phyloP scores from a whole-genome alignment of 2,329 filamentous ascomycete species.

The Biscogniauxia marginata region DNA sequence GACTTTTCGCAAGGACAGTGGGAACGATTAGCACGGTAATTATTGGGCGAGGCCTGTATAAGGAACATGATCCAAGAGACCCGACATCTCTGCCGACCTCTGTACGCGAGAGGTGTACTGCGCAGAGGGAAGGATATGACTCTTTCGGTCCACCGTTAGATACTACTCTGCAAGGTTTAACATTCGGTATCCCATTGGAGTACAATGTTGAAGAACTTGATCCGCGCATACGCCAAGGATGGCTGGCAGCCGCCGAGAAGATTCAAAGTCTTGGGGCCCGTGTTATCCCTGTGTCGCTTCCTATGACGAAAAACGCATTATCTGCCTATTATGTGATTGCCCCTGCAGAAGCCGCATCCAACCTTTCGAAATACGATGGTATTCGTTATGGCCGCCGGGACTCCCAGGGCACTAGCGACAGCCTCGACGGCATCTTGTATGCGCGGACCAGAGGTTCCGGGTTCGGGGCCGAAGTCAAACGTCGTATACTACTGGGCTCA shows the following conservation, averaged over 20 bases:
- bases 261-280: conserved; percentile 66
- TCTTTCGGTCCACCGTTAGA: conserved; percentile 10
- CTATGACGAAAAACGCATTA: conserved; percentile 79
- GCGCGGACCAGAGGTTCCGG: conserved; percentile 69
- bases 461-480: conserved; percentile 82
- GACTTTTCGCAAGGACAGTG: conserved; percentile 63
- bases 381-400: conserved; percentile 78
- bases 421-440: conserved; percentile 66
- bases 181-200: conserved; percentile 64
- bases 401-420: conserved; percentile 45
- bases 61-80: conserved; percentile 64
- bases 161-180: conserved; percentile 35
- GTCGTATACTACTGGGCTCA: conserved; percentile 83
- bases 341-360: conserved; percentile 91
- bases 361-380: conserved; percentile 94
- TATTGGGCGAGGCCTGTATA: conserved; percentile 47
- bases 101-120: conserved; percentile 52
- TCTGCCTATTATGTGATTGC: conserved; percentile 95
- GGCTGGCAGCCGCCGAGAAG: conserved; percentile 59
- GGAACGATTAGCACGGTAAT: conserved; percentile 50
- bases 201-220: conserved; percentile 87
- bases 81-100: conserved; percentile 66
- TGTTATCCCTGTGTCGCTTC: conserved; percentile 75
- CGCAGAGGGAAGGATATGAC: conserved; percentile 28
- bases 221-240: conserved; percentile 65